These are phyloP conservation scores for Hordeum pubiflorum DNA, from an alignment of 202 grass and related monocot species.

Conservation along the genomic window DNA sequence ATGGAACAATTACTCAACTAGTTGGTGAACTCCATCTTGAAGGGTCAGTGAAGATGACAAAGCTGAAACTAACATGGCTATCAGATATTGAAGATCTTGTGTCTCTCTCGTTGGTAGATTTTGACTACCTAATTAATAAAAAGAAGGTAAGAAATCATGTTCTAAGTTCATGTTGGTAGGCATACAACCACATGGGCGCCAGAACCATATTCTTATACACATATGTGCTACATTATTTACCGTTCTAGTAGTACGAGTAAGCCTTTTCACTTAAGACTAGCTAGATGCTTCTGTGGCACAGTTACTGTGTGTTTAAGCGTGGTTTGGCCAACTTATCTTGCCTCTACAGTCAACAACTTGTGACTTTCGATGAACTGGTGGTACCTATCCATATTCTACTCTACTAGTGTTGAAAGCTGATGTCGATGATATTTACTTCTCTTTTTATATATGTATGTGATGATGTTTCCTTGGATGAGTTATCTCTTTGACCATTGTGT, in stretches of 20 bases:
- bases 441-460: background rate
- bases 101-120: conserved; percentile 63
- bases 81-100: conserved; percentile 73
- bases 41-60: conserved; percentile 80
- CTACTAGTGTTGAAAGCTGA: background rate
- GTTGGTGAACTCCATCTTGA: conserved; percentile 76
- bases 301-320: background rate
- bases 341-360: background rate
- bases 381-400: background rate
- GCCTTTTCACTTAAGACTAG: background rate
- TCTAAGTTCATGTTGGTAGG: background rate
- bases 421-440: background rate
- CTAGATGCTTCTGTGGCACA: background rate
- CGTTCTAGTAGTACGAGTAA: background rate
- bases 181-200: background rate
- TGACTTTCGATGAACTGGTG: background rate
- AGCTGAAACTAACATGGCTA: conserved; percentile 86
- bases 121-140: conserved; percentile 88
- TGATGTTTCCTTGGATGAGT: background rate
- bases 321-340: background rate
- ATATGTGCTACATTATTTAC: background rate
- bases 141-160: conserved; percentile 55
- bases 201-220: background rate
- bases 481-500: background rate
- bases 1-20: conserved; percentile 53